phyloP scores from a whole-genome alignment of 2,329 filamentous ascomycete genomes.

The Elsinoe ampelina region DNA sequence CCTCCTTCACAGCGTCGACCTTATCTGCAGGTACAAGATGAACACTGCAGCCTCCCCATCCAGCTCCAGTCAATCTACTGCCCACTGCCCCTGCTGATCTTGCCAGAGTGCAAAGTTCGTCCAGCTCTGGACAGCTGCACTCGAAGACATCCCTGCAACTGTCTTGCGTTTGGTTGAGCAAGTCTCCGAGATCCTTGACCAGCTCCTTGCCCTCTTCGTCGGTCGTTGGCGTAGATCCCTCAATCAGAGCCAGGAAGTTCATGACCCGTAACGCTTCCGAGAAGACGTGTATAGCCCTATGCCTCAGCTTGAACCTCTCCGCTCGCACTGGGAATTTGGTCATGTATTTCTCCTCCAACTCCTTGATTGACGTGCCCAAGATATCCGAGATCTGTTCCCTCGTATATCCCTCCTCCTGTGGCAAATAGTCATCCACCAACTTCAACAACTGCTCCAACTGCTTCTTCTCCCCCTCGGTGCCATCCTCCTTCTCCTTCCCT shows the following conservation, averaged over 20 bases:
- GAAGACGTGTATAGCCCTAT: conserved; percentile 86
- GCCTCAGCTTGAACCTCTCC: conserved; percentile 75
- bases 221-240: conserved; percentile 29
- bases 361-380: conserved; percentile 58
- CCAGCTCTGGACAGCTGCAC: conserved; percentile 87
- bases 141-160: conserved; percentile 83
- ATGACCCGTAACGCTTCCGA: conserved; percentile 79
- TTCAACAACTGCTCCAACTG: conserved; percentile 67
- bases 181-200: conserved; percentile 61
- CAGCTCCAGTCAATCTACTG: conserved; percentile 79
- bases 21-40: conserved; percentile 81
- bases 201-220: conserved; percentile 55
- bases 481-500: conserved; percentile 38
- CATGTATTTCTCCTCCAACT: conserved; percentile 70
- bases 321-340: conserved; percentile 83
- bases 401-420: conserved; percentile 75
- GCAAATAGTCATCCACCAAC: conserved; percentile 61
- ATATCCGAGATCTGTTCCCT: conserved; percentile 70
- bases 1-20: conserved; percentile 66
- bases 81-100: conserved; percentile 71
- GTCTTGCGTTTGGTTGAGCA: conserved; percentile 83
- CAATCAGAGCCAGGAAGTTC: conserved; percentile 70
- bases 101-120: conserved; percentile 75
- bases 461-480: conserved; percentile 35
- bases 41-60: conserved; percentile 94